These are phyloP conservation scores for Ogataea neopini DNA, from an alignment of 805 yeast genomes.

Conservation along the genomic window DNA sequence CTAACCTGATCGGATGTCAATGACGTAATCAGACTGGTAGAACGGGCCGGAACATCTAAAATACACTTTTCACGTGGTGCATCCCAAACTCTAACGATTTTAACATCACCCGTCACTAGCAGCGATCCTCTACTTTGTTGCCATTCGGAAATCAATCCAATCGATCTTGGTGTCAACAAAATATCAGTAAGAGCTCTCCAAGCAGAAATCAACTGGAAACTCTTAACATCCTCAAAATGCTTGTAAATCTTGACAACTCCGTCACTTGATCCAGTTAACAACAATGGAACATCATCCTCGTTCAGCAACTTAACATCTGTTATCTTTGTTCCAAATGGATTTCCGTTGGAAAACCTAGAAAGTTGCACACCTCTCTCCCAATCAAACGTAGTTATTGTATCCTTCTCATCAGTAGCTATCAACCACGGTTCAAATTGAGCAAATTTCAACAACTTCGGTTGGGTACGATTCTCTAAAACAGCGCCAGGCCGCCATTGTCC, in stretches of 20 bases:
- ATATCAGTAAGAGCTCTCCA: constrained; percentile 94
- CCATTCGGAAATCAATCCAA: constrained; percentile 91
- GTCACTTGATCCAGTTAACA: constrained; percentile 88
- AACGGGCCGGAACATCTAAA: constrained; percentile 86
- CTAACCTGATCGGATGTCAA: constrained; percentile 95
- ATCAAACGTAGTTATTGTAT: constrained; percentile 82
- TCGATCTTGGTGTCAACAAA: constrained; percentile 73
- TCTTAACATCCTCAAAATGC: constrained; percentile 59
- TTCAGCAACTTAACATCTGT: constrained; percentile 85
- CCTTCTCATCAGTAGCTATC: constrained; percentile 80
- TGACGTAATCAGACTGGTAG: constrained; percentile 84
- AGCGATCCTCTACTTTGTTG: constrained; percentile 93
- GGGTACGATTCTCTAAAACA: constrained; percentile 69
- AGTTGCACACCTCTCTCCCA: constrained; percentile 67
- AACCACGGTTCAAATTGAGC: constrained; percentile 89
- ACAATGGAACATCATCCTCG: constrained; percentile 87
- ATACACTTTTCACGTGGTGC: constrained; percentile 90
- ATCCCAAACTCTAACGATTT: constrained; percentile 91
- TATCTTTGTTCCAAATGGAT: constrained; percentile 84
- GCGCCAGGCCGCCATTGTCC: constrained; percentile 80
- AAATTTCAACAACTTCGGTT: constrained; percentile 76
- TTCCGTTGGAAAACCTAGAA: constrained; percentile 75
- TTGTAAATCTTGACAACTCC: constrained; percentile 90
- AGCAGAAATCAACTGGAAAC: constrained; percentile 69
- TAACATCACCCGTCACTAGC: constrained; percentile 91